Evolutionary conservation across 2,329 filamentous ascomycete genomes (phyloP).

Genomic region (Sporothrix pallida): DNA sequence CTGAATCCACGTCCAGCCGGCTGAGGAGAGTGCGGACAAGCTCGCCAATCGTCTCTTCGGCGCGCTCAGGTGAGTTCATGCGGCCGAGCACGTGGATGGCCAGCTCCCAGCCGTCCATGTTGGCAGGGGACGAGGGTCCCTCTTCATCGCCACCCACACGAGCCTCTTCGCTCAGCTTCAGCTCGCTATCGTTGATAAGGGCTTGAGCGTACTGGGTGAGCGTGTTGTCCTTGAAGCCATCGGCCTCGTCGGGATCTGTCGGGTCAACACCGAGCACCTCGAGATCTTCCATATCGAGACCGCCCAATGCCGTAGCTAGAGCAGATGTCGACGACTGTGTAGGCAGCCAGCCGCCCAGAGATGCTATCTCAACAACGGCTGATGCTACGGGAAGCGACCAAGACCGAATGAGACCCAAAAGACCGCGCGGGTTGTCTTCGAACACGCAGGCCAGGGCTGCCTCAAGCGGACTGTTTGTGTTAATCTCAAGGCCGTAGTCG

Average conservation of each 20-base stretch:
- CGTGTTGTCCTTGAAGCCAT: conserved; percentile 78
- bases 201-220: conserved; percentile 76
- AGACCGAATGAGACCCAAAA: conserved; percentile 72
- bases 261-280: conserved; percentile 76
- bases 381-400: conserved; percentile 83
- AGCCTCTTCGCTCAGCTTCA: conserved; percentile 46
- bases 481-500: conserved; percentile 74
- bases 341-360: conserved; percentile 82
- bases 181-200: conserved; percentile 61
- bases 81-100: conserved; percentile 82
- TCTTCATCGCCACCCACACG: conserved; percentile 42
- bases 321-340: conserved; percentile 58
- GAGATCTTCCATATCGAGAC: conserved; percentile 81
- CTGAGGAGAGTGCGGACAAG: conserved; percentile 71
- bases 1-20: conserved; percentile 67
- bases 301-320: conserved; percentile 57
- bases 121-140: conserved; percentile 35
- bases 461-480: conserved; percentile 76
- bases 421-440: conserved; percentile 79
- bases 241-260: conserved; percentile 62
- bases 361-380: conserved; percentile 81
- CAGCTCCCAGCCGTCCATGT: conserved; percentile 83
- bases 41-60: conserved; percentile 74
- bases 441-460: conserved; percentile 82
- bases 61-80: conserved; percentile 73